Base-by-base conservation (phyloP, 164 flowering plant genomes). In the Magnolia kwangsiensis region DNA sequence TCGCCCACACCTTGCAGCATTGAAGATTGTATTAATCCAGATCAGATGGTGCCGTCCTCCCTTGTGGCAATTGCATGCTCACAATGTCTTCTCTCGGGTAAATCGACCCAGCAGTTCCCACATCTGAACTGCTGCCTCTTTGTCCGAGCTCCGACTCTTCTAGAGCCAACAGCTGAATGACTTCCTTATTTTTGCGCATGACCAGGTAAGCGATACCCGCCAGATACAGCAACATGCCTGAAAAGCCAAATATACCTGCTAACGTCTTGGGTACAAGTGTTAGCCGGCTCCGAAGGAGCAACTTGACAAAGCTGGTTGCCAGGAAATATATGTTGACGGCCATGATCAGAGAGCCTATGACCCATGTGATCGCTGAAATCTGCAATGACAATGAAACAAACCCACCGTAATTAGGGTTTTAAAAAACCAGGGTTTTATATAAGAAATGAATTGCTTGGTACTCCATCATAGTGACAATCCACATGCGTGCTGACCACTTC, bases 341-440 rank as follows among this genome's bases (percentile, higher is more conserved):
- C 94, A 95, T 95, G 76, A 95, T 88, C 67, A 91, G 77, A n/a
- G 84, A 84, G 20, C 97, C 90, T 55, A 92, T 88, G 67, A 88
- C 72, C 98, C 98, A 95, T 20, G 98, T 92, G 31, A 89, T 23
- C 8, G 83, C 87, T 51, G 96, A 77, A 73, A 93, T 80, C 98
- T 95, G 91, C 84, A 37, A 4, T 37, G 45, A 37, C 45, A 37
- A 37, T 6, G 3, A 37, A 37, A 37, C 45, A 37, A 37, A 37
- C 45, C 45, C 45, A 37, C 45, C 45, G 45, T 37, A 37, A 37
- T 0, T 37, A 37, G 0, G 45, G 45, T 37, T 37, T 37, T 37
- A 3, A 3, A 37, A 37, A 37, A 37, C 45, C 4, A 4, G 45
- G 4, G 4, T 37, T 37, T 37, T 37, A 37, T 37, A 37, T 37